These are phyloP conservation scores for Rhododendron vialii DNA, from an alignment of 148 eudicot species.

Conservation along the genomic window DNA sequence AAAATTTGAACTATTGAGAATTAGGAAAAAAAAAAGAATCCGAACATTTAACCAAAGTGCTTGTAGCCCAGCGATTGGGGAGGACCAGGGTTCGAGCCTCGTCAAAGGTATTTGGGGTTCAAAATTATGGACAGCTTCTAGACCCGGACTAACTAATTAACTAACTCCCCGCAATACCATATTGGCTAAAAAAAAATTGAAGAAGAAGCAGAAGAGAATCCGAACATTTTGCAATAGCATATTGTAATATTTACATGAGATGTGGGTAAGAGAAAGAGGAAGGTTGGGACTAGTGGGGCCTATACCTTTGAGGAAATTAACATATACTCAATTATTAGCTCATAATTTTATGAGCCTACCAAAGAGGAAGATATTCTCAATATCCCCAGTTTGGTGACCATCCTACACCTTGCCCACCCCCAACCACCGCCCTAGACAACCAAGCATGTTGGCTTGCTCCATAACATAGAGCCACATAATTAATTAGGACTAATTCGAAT, in stretches of 20 bases:
- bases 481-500: neutral
- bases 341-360: neutral
- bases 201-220: too few relatives aligned
- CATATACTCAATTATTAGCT: too few relatives aligned
- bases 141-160: too few relatives aligned
- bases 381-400: constrained; percentile 9
- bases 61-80: too few relatives aligned
- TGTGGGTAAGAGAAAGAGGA: neutral
- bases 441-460: neutral
- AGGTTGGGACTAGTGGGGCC: neutral
- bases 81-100: too few relatives aligned
- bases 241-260: neutral
- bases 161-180: too few relatives aligned
- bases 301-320: neutral
- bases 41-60: too few relatives aligned
- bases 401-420: neutral
- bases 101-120: too few relatives aligned
- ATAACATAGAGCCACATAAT: neutral
- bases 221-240: neutral
- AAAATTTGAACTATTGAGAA: too few relatives aligned
- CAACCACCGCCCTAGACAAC: constrained; percentile 5
- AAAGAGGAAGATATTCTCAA: neutral
- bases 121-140: too few relatives aligned
- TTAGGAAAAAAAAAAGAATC: too few relatives aligned
- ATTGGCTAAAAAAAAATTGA: too few relatives aligned